Evolutionary conservation across 1,284 basidiomycete genomes (phyloP).

Genomic region (Fomitopsis schrenkii): DNA sequence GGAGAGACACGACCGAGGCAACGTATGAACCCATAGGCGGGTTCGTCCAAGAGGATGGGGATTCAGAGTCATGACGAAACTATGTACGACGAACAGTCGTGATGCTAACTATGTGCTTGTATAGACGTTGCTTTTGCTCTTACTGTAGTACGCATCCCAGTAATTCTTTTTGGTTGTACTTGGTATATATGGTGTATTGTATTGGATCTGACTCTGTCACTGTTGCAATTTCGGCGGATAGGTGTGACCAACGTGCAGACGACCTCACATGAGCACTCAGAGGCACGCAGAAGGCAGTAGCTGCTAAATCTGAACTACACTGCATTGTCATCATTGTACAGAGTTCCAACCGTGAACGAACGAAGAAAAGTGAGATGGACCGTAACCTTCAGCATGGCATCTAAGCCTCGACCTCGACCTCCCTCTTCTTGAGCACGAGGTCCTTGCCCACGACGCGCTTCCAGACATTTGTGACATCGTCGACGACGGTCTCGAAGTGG

Average conservation of each 20-base stretch:
- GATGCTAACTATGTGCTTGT: not conserved
- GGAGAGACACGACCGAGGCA: constrained; percentile 69
- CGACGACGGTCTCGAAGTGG: constrained; percentile 97
- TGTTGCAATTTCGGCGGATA: not conserved
- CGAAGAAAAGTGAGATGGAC: constrained; percentile 10
- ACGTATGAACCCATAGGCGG: constrained; percentile 84
- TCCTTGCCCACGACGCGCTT: constrained; percentile 75
- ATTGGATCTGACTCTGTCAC: not conserved
- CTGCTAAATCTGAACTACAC: not conserved
- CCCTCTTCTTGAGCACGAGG: constrained; percentile 82
- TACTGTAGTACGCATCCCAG: not conserved
- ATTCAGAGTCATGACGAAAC: constrained; percentile 21
- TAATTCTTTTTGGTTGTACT: constrained; percentile 13
- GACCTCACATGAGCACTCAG: too few species aligned
- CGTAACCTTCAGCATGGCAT: not conserved
- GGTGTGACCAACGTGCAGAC: too few species aligned
- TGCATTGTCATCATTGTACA: constrained; percentile 5
- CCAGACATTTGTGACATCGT: constrained; percentile 94
- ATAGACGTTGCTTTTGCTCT: not conserved
- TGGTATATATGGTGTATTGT: constrained; percentile 11
- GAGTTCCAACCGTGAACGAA: constrained; percentile 15
- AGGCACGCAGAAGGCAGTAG: not conserved
- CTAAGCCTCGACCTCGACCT: constrained; percentile 62
- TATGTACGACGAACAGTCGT: not conserved
- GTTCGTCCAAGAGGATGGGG: constrained; percentile 61